Base-by-base conservation (phyloP, 2,329 filamentous ascomycete genomes). In the Penicillium sp. region DNA sequence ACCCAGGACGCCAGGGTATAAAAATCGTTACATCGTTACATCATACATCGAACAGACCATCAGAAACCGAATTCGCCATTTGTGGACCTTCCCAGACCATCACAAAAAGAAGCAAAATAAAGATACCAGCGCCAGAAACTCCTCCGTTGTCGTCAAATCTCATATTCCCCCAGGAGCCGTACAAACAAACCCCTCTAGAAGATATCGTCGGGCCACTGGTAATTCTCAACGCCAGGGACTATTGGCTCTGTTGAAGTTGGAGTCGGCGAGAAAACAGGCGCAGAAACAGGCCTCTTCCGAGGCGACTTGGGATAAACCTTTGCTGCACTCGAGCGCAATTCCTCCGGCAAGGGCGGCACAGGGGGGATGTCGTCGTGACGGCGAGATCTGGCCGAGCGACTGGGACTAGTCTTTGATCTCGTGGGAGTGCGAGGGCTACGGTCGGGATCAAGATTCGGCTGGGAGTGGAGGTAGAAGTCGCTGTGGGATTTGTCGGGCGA, bases 121-220 rank as follows among this genome's bases (percentile, higher is more conserved):
- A 6, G 8, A 43, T 39, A 38, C 43, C 21, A 40, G 27, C 32
- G n/a, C 36, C 43, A 43, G 22, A 27, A 27, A 27, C 24, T 27
- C 47, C 9, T 47, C 43, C 29, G 43, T 38, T 38, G 18, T 42
- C 43, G 13, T 24, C 10, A 34, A 22, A 45, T 31, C 5, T 27
- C 24, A 27, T 27, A 27, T 27, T 8, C 24, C 4, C 24, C 4
- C 24, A 56, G 24, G 18, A 34, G 27, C 27, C 39, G 16, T 14
- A 14, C 11, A 5, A 47, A 14, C 11, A 5, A 47, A 22, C 31
- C 18, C 13, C 16, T 31, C 72, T 58, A 78, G 54, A 78, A 78
- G 8, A 76, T 68, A 56, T 77, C 75, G 8, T 75, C 74, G 5
- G 75, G 75, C 77, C 76, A 79, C 21, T 71, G 66, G 51, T 76